Base-by-base conservation (phyloP, 2,329 filamentous ascomycete species). In the Diplocarpon rosae region DNA sequence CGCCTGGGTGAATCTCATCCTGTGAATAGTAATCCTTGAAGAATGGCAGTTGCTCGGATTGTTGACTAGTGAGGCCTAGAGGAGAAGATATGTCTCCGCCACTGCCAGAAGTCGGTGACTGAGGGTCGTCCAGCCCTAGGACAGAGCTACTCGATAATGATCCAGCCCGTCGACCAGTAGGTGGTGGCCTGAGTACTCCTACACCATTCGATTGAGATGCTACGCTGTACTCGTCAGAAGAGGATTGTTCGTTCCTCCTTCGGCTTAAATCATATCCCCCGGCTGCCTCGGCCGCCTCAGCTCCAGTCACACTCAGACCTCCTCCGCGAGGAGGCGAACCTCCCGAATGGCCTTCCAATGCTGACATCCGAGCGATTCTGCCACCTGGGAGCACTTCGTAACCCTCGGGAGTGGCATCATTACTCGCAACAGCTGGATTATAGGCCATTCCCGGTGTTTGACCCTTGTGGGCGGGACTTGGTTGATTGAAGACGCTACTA, bases 21-120 rank as follows among this genome's bases (percentile, higher is more conserved):
- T 90, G 83, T 2, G 90, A 96, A 62, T 98, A 98, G 65, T 98
- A 98, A 64, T 98, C 92, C 62, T 95, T 95, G 77, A 98, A 98
- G 61, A 88, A 95, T 3, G 85, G 82, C 43, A 98, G 69, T 63
- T 96, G 92, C 65, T 98, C 92, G 0, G 90, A 96, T 62, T 95
- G 88, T 48, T 90, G 87, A 57, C 88, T 95, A 17, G 80, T 77
- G 49, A 90, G 67, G 20, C 83, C 88, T 57, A 84, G 84, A 0
- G 87, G 87, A 3, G 89, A 95, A 2, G 89, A 95, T 64, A 85
- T 81, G 42, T 80, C 82, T 37, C 73, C 79, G 20, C 71, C 80
- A 61, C 76, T 88, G 47, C 61, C 70, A 10, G 75, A 76, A 32
- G 71, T 73, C 6, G 88, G 88, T 9, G 88, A 94, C 44, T 80